These are phyloP conservation scores for Chlorella variabilis DNA, from an alignment of 163 green algal genomes.

Conservation along the genomic window DNA sequence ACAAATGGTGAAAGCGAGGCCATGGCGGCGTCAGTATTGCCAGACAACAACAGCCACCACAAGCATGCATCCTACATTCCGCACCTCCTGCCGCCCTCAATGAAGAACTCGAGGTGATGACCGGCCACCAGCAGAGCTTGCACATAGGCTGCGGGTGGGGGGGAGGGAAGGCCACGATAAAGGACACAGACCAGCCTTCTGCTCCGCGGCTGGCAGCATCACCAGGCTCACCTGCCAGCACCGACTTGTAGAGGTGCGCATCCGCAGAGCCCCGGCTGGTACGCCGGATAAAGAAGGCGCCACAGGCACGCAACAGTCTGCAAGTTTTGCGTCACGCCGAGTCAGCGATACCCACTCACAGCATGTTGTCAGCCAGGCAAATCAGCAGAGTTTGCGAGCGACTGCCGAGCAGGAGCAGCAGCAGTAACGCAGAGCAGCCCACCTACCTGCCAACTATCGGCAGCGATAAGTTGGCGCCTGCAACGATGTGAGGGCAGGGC, in stretches of 20 bases:
- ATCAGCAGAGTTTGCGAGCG: too few relatives aligned
- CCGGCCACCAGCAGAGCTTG: constrained; percentile 50
- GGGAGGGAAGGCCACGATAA: too few relatives aligned
- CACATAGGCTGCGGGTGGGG: constrained; percentile 52
- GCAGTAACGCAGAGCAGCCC: background rate
- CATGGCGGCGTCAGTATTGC: too few relatives aligned
- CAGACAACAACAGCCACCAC: background rate
- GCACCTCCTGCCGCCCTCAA: constrained; percentile 55
- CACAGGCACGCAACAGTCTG: constrained; percentile 45
- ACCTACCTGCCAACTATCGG: constrained; percentile 48
- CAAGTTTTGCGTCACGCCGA: too few relatives aligned
- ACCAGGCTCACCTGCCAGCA: constrained; percentile 40
- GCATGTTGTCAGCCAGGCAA: too few relatives aligned
- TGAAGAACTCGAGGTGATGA: constrained; percentile 62
- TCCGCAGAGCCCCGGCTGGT: constrained; percentile 40
- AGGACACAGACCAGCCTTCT: too few relatives aligned
- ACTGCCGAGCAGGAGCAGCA: constrained; percentile 34
- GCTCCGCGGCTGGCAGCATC: background rate
- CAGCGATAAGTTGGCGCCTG: constrained; percentile 60
- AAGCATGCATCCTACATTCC: background rate
- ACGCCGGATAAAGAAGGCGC: constrained; percentile 65
- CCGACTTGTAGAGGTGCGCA: constrained; percentile 51
- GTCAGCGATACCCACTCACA: too few relatives aligned
- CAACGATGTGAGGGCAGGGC: constrained; percentile 58
- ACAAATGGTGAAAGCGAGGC: background rate